Base-by-base conservation (phyloP, 306 rosid genomes). In the Oemleria cerasiformis region DNA sequence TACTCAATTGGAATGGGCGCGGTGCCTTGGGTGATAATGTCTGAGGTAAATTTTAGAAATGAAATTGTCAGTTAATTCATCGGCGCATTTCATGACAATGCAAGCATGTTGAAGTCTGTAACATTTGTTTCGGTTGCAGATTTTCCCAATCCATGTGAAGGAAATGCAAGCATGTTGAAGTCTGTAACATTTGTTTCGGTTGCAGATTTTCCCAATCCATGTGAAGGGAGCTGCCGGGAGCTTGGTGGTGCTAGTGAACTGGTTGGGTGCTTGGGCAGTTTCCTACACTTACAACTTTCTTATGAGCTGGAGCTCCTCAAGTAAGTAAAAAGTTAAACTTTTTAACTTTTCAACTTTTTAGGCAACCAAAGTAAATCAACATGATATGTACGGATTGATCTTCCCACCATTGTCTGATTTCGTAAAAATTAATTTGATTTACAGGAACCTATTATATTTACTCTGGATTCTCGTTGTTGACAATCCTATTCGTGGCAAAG, bases 11-110 rank as follows among this genome's bases (percentile, higher is more conserved):
- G 97, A 71, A 63, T 90, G 79, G 96, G 98, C 67, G 74, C 96
- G 16, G 92, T 92, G 61, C 96, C 98, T 42, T 90, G 98, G 98
- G 85, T 92, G 77, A 86, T 89, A 51, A 92, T 92, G 98, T 92
- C 98, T 48, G 98, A 89, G 96, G 98, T 89, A 89, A 78, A 42
- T 20, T 71, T 17, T n/a, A 73, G 13, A 25, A 53, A n/a, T 53
- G n/a, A 53, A n/a, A 34, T 1, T 34, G 9, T 47, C 9, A 38
- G 5, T 16, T 54, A 40, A 7, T 17, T 17, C 40, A 8, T 19
- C 2, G 30, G 30, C 30, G 12, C 67, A 13, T 38, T 10, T 55
- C 30, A 25, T 4, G 5, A 23, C 36, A 12, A 8, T 44, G 16
- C 21, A 44, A 65, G 56, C 66, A 54, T 47, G 65, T 45, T 59